These are phyloP conservation scores for Colletotrichum sp. DNA, from an alignment of 2,329 filamentous ascomycete genomes.

Conservation along the genomic window DNA sequence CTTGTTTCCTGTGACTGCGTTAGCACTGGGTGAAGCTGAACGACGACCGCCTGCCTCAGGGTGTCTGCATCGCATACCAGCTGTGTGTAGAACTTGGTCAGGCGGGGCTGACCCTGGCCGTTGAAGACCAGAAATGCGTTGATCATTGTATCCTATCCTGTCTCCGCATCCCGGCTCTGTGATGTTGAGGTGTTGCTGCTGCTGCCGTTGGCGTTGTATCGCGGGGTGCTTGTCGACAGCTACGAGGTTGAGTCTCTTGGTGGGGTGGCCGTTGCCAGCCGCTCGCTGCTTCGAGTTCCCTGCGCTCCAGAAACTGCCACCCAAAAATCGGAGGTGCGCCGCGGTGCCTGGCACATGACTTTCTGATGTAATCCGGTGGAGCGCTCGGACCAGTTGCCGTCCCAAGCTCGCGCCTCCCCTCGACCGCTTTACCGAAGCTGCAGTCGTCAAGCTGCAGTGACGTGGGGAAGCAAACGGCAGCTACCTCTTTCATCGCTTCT, in stretches of 20 bases:
- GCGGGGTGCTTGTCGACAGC: not conserved
- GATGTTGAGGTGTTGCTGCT: not conserved
- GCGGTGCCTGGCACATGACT: slow-evolving; percentile 17
- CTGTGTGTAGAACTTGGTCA: slow-evolving; percentile 99
- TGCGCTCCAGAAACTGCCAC: not conserved
- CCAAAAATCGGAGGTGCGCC: slow-evolving; percentile 2
- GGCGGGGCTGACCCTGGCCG: slow-evolving; percentile 92
- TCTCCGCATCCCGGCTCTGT: slow-evolving; percentile 23
- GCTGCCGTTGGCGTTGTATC: not conserved
- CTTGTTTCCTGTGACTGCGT: slow-evolving; percentile 77
- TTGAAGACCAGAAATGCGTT: slow-evolving; percentile 99
- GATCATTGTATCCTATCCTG: slow-evolving; percentile 72
- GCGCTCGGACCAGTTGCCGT: not conserved
- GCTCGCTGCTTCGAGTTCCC: not conserved
- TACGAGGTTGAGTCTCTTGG: not conserved
- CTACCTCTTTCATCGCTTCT: not conserved
- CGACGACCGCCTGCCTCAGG: not conserved
- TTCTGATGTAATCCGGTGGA: slow-evolving; percentile 6
- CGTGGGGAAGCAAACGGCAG: slow-evolving; percentile 19
- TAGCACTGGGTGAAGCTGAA: not conserved
- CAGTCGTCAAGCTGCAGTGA: slow-evolving; percentile 2
- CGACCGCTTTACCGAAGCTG: not conserved
- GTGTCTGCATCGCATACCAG: slow-evolving; percentile 62
- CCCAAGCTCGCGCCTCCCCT: slow-evolving; percentile 1
- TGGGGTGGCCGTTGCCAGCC: slow-evolving; percentile 6